phyloP scores from a whole-genome alignment of 148 eudicot genomes.

The Chenopodium suecicum region DNA sequence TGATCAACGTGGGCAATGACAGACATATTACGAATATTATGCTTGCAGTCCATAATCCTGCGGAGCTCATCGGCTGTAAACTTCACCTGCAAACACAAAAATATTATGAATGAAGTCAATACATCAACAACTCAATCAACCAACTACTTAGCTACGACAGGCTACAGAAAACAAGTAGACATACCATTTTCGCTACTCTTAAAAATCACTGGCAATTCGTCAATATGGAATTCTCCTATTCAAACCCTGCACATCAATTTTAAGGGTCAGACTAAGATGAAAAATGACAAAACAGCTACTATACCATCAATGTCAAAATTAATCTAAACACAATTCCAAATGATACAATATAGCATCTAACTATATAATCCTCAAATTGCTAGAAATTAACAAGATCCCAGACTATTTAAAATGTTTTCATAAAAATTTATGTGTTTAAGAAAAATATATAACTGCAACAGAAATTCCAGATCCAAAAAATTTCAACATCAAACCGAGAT shows the following conservation, averaged over 20 bases:
- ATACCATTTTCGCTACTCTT: conserved; percentile 16
- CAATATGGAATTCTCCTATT: conserved; percentile 1
- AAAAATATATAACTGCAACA: not conserved
- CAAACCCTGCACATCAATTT: not conserved
- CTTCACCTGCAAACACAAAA: conserved; percentile 22
- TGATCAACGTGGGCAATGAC: conserved; percentile 32
- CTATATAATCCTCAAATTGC: too few species aligned
- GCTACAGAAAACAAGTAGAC: not conserved
- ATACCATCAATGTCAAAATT: not conserved
- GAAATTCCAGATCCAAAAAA: not conserved
- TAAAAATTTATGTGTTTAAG: too few species aligned
- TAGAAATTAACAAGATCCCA: too few species aligned
- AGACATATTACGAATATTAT: conserved; percentile 32
- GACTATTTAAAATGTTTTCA: too few species aligned
- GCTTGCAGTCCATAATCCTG: conserved; percentile 24
- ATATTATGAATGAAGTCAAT: not conserved
- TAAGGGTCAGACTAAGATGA: not conserved
- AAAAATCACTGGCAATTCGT: conserved; percentile 3
- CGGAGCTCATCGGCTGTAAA: conserved; percentile 34
- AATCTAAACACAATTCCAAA: not conserved
- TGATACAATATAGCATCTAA: too few species aligned
- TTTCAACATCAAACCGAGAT: not conserved
- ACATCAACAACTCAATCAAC: not conserved
- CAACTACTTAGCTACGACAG: not conserved
- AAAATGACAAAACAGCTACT: not conserved